These are phyloP conservation scores for Dioszegia aurantiaca DNA, from an alignment of 768 basidiomycete genomes.

Conservation along the genomic window DNA sequence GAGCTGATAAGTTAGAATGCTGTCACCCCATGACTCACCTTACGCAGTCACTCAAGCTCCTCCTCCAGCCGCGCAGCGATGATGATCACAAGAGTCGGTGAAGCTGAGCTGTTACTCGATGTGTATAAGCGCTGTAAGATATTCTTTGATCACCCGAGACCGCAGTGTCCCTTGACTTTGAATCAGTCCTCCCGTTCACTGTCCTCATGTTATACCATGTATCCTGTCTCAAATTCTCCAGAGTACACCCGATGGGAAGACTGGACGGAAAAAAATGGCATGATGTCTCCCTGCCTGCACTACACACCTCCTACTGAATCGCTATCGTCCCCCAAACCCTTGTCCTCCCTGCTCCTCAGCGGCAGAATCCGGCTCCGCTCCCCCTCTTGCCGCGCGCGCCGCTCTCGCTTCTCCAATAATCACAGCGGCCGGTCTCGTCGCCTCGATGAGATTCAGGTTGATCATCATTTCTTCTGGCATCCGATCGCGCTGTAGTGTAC, in stretches of 20 bases:
- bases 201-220: neutral
- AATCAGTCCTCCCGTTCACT: neutral
- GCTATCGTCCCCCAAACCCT: constrained; percentile 1
- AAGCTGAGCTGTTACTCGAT: no score
- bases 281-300: neutral
- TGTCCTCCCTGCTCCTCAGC: neutral
- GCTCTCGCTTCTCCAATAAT: constrained; percentile 22
- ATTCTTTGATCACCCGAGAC: no score
- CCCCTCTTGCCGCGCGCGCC: constrained; percentile 10
- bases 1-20: constrained; percentile 5
- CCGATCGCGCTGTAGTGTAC: constrained; percentile 34
- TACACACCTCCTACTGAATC: neutral
- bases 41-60: constrained; percentile 19
- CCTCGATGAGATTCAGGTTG: constrained; percentile 32
- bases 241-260: neutral
- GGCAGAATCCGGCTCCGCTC: constrained; percentile 1
- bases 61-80: constrained; percentile 10
- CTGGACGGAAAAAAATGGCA: constrained; percentile 8
- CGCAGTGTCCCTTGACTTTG: no score
- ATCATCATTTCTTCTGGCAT: constrained; percentile 46
- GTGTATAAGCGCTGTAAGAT: no score
- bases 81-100: no score
- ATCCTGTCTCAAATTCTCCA: neutral
- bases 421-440: constrained; percentile 30
- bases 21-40: constrained; percentile 24